phyloP scores from a whole-genome alignment of 495 filamentous ascomycete genomes.

The Darksidea phi region DNA sequence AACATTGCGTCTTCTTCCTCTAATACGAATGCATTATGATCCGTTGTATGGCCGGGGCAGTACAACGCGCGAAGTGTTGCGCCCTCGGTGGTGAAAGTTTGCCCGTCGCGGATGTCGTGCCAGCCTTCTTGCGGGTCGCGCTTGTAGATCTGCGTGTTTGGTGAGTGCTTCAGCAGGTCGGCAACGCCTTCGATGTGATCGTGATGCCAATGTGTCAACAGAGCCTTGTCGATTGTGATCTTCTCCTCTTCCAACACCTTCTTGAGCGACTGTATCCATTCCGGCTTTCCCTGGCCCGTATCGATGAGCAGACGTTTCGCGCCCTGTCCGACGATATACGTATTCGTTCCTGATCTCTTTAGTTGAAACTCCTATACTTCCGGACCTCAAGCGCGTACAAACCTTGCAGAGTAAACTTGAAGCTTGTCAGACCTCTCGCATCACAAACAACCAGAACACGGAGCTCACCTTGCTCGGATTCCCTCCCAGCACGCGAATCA shows the following conservation, averaged over 20 bases:
- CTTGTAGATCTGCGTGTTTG: conserved; percentile 57
- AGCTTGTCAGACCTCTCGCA: not conserved
- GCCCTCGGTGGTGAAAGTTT: conserved; percentile 71
- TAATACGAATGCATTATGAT: conserved; percentile 67
- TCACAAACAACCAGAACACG: conserved; percentile 4
- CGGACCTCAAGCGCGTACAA: not conserved
- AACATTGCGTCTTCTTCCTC: conserved; percentile 83
- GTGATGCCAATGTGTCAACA: conserved; percentile 88
- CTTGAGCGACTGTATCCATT: conserved; percentile 59
- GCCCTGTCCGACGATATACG: conserved; percentile 45
- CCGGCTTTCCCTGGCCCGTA: conserved; percentile 45
- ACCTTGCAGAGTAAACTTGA: conserved; percentile 46
- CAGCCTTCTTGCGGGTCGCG: conserved; percentile 47
- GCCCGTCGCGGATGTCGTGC: conserved; percentile 56
- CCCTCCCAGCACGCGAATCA: conserved; percentile 45
- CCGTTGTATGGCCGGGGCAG: conserved; percentile 81
- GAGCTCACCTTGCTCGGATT: conserved; percentile 44
- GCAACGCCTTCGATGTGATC: conserved; percentile 78
- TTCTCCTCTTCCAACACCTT: conserved; percentile 63
- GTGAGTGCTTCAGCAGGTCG: conserved; percentile 63
- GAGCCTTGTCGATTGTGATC: conserved; percentile 59
- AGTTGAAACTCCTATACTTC: not conserved
- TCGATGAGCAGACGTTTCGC: conserved; percentile 43
- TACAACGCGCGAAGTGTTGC: conserved; percentile 72
- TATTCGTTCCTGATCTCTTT: conserved; percentile 43